A percentile compares a stretch with the other conserved stretches of the same genome.
phyloP scores from a whole-genome alignment of 768 basidiomycete genomes.

The Cyclocybe cylindracea region DNA sequence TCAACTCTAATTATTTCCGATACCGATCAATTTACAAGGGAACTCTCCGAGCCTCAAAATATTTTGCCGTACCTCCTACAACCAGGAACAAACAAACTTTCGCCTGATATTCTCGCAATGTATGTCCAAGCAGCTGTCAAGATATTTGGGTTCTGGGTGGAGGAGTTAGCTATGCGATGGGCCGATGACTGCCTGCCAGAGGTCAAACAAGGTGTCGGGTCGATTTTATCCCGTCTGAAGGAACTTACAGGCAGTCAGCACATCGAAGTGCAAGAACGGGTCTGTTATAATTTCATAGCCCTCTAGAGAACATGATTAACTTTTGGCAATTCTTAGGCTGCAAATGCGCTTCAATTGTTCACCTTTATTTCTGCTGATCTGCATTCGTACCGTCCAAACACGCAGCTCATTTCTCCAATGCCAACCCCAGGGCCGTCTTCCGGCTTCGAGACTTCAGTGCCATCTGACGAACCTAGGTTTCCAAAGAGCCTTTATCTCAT shows the following conservation, averaged over 20 bases:
- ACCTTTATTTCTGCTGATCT: slow-evolving; percentile 78
- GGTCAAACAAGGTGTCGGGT: slow-evolving; percentile 63
- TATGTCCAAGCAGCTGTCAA: slow-evolving; percentile 86
- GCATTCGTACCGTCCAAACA: slow-evolving; percentile 48
- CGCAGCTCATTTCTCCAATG: slow-evolving; percentile 25
- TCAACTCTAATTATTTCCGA: neutral
- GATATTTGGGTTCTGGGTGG: slow-evolving; percentile 84
- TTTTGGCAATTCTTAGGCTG: slow-evolving; percentile 53
- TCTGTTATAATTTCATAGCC: slow-evolving; percentile 36
- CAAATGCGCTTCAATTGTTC: slow-evolving; percentile 75
- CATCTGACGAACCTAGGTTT: slow-evolving; percentile 51
- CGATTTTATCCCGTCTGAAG: slow-evolving; percentile 56
- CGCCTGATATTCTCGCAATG: slow-evolving; percentile 68
- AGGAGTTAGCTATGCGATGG: slow-evolving; percentile 78
- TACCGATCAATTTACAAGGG: slow-evolving; percentile 41
- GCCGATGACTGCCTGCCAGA: slow-evolving; percentile 67
- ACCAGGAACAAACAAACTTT: slow-evolving; percentile 53
- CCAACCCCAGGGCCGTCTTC: slow-evolving; percentile 37
- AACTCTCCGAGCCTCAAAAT: slow-evolving; percentile 77
- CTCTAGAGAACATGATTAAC: slow-evolving; percentile 1
- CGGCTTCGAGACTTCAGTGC: slow-evolving; percentile 37
- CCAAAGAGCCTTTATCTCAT: slow-evolving; percentile 92
- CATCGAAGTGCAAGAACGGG: slow-evolving; percentile 93
- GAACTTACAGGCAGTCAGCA: slow-evolving; percentile 63
- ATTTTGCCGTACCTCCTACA: slow-evolving; percentile 71